Evolutionary conservation across 2,329 filamentous ascomycete genomes (phyloP), one percentile per base, ranked within the genome.

Genomic region (Piedraia hortae): DNA sequence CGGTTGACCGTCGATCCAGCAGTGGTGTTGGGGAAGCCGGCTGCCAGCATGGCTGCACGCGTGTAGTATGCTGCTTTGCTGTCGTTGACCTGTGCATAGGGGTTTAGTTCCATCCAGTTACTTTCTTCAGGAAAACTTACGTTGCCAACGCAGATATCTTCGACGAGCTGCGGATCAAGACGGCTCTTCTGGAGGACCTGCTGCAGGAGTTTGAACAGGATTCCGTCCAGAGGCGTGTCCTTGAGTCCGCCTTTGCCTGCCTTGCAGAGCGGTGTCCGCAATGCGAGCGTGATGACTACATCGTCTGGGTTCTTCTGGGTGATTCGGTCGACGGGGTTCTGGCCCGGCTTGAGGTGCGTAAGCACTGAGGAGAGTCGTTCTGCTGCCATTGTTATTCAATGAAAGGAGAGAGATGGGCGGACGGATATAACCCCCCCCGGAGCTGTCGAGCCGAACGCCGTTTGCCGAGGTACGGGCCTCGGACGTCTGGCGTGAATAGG

Each of bases 231-330:
- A 18, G 60, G 61, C 4, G 78, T 88, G 46, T 97, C 82, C 56
- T 91, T 93, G 56, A 97, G 72, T 18, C 78, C 77, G 33, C 85
- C 82, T 59, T 90, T 91, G 11, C 20, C 15, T 23, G 62, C 78
- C 54, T 91, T 93, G 42, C 70, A 59, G 30, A 97, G 59, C 1
- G 85, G 78, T 13, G 82, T 91, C 25, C 85, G 73, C 38, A 80
- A 56, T 13, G 82, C 82, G 26, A 88, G 63, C 5, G 85, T 97
- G 42, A 93, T 90, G 44, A 97, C 85, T 24, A 97, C 60, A 54
- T 97, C 85, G 45, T 93, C 82, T 34, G 80, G 64, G 47, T 89
- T 88, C 56, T 93, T 24, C 21, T 21, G 23, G 2, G 24, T 28
- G 24, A 91, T 73, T 30, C 65, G 54, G 35, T 63, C 60, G 33